Conservation (phyloP, 169 alveolate genomes). For the Neospora caninum region DNA sequence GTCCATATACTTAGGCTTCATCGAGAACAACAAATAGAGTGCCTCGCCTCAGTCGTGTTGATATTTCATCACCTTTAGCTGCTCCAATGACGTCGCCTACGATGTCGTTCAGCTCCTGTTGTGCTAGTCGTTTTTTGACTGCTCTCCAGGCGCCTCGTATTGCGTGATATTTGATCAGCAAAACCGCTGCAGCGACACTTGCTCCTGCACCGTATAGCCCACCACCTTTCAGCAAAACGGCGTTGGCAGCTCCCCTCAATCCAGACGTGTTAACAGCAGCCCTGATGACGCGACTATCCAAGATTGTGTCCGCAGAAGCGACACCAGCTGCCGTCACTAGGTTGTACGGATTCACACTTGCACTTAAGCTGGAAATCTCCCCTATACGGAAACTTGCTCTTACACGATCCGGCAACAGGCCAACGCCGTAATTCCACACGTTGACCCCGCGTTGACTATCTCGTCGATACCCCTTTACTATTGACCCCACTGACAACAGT, state of each 20-base stretch:
- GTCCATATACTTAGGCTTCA: too few relatives aligned
- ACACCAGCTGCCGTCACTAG: neutral
- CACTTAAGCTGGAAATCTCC: neutral
- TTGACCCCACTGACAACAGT: too few relatives aligned
- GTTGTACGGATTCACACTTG: neutral
- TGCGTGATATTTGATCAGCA: neutral
- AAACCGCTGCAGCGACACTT: neutral
- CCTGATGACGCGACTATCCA: neutral
- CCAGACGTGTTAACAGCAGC: neutral
- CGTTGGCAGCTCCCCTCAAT: neutral
- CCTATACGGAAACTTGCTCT: too few relatives aligned
- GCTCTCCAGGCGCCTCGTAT: neutral
- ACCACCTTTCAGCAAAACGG: neutral
- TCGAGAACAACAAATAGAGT: neutral
- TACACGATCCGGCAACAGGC: too few relatives aligned
- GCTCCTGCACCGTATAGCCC: neutral
- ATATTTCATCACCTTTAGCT: neutral
- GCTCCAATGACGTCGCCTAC: neutral
- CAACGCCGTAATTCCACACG: too few relatives aligned
- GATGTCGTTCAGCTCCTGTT: neutral
- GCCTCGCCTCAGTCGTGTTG: neutral
- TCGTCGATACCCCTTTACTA: too few relatives aligned
- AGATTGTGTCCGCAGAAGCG: neutral
- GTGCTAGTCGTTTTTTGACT: too few relatives aligned
- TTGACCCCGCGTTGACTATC: too few relatives aligned